These are phyloP conservation scores for Blepharisma undulans DNA, from an alignment of 169 alveolate genomes.

Conservation along the genomic window DNA sequence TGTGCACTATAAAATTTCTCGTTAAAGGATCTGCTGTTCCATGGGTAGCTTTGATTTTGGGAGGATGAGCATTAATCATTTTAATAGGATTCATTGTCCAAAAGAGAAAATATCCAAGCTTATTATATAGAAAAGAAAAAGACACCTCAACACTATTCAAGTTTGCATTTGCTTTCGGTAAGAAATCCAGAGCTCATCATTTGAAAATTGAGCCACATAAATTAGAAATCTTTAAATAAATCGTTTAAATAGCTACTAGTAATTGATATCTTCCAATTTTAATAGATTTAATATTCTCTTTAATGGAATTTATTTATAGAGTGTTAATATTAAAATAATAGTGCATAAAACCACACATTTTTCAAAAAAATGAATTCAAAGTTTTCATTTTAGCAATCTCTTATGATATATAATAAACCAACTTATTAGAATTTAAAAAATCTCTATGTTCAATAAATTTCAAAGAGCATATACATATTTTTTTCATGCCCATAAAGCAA, in stretches of 20 bases:
- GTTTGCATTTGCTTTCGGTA: neutral
- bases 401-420: too few species aligned
- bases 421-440: too few species aligned
- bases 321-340: too few species aligned
- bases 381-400: too few species aligned
- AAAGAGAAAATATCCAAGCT: conserved; percentile 5
- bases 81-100: neutral
- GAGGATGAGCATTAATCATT: neutral
- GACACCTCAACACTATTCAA: neutral
- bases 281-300: too few species aligned
- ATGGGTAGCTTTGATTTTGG: conserved; percentile 20
- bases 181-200: neutral
- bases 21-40: neutral
- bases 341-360: too few species aligned
- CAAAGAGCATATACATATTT: neutral
- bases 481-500: neutral
- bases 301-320: too few species aligned
- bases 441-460: too few species aligned
- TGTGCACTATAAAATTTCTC: neutral
- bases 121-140: neutral
- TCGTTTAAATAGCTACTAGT: neutral
- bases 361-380: too few species aligned
- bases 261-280: too few species aligned
- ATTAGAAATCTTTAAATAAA: neutral
- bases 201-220: neutral